These are phyloP conservation scores for Chondrus crispus DNA, from an alignment of 23 red algal genomes.

Conservation along the genomic window DNA sequence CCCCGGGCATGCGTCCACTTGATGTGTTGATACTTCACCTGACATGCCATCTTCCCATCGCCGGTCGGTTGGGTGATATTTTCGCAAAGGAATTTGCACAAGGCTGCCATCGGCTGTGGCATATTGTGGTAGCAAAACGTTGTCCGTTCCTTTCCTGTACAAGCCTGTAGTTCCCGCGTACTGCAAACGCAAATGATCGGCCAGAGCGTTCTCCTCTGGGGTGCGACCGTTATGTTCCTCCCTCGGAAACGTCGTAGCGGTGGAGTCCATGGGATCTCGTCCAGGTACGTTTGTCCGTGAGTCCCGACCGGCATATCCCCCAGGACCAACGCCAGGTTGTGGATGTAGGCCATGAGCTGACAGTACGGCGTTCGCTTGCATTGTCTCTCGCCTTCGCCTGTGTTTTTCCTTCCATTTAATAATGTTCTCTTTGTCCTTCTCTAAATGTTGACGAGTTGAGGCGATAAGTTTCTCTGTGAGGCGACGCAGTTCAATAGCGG, in stretches of 20 bases:
- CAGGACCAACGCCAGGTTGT: neutral
- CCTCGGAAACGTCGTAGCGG: constrained; percentile 1
- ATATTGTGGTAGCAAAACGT: constrained; percentile 45
- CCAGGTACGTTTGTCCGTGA: neutral
- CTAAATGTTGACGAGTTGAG: constrained; percentile 39
- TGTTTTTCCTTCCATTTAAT: constrained; percentile 62
- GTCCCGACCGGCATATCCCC: neutral
- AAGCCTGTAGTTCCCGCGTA: constrained; percentile 57
- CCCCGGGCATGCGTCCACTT: neutral
- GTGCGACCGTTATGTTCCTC: constrained; percentile 35
- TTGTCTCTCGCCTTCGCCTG: constrained; percentile 13
- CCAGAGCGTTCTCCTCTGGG: constrained; percentile 45
- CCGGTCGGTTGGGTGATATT: constrained; percentile 17
- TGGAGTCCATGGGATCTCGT: neutral
- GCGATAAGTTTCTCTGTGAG: constrained; percentile 76
- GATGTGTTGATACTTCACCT: neutral
- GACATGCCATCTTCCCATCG: constrained; percentile 26
- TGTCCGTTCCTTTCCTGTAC: constrained; percentile 20
- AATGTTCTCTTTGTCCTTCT: constrained; percentile 49
- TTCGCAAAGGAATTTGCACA: constrained; percentile 21
- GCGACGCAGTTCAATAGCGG: constrained; percentile 65
- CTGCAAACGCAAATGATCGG: constrained; percentile 42
- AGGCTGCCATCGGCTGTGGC: constrained; percentile 50
- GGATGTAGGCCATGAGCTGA: neutral
- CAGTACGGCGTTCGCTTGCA: constrained; percentile 28